Evolutionary conservation across 768 basidiomycete species (phyloP), one percentile per base, ranked within the genome.

Genomic region (Amanita subjunquillea): DNA sequence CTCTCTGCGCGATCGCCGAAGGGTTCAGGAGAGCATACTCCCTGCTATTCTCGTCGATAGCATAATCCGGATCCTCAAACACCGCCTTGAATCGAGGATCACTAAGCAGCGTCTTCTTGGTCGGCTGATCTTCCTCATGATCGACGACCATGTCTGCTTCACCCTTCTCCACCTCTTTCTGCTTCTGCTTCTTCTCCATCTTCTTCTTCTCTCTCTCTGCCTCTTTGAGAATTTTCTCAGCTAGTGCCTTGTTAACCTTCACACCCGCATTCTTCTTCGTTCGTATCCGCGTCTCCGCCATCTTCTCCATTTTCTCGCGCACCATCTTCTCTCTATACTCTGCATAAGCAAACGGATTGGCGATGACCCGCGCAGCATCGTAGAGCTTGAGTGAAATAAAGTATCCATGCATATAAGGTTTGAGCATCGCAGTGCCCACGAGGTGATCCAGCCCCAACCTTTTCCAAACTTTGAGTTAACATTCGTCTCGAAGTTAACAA

Each of bases 391-490:
- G 83, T 4, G 93, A 90, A 56, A 97, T 69, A 73, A 99, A 98
- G 80, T 94, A 98, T 40, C 96, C 96, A 67, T 99, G 96, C 95
- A 99, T 97, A 70, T 98, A 99, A 3, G 96, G 96, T 67, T 95
- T 95, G 75, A 98, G 88, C 15, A 88, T 83, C 20, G 92, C 84
- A 4, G 94, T 95, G 48, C 96, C 96, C 57, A 96, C 72, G 60
- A 99, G 89, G 65, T 95, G 91, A 58, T 93, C 88, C 64, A 99
- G 69, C n/a, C 93, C 90, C 56, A 99, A 82, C 34, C 92, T 95
- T 60, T 37, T 53, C 48, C 45, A 47, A 55, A 51, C 56, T 44
- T 17, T 56, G 32, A 56, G 30, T 45, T 23, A 50, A 50, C 37
- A 49, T 48, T 42, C 27, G 49, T 38, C 43, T 34, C 2, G 45